Conservation (phyloP, 768 basidiomycete genomes). For the Termitomyces sp. region DNA sequence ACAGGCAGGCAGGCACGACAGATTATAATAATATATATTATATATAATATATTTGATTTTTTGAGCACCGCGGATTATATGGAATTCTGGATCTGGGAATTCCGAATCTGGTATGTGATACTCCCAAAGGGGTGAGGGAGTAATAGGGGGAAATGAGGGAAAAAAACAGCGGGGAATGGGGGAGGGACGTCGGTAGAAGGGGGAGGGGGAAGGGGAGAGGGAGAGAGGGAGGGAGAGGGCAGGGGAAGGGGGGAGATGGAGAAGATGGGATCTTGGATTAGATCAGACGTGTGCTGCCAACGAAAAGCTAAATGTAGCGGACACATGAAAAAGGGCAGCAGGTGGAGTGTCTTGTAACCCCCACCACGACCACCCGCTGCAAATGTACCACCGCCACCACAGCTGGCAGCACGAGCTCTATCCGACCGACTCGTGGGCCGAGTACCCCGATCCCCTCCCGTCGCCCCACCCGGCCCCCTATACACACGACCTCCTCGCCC, state of each 20-base stretch:
- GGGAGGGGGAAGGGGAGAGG: not conserved
- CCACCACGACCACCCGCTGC: not conserved
- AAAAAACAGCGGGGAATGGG: too few relatives aligned
- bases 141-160: too few relatives aligned
- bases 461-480: not conserved
- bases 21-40: too few relatives aligned
- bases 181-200: too few relatives aligned
- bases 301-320: slow-evolving; percentile 21
- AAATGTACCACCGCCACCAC: not conserved
- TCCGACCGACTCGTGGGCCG: not conserved
- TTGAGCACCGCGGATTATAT: too few relatives aligned
- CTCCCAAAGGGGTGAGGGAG: too few relatives aligned
- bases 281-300: slow-evolving; percentile 27
- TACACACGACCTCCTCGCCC: not conserved
- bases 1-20: too few relatives aligned
- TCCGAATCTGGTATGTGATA: too few relatives aligned
- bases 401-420: not conserved
- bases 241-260: too few relatives aligned
- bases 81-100: too few relatives aligned
- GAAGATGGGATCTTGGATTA: slow-evolving; percentile 1
- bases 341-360: slow-evolving; percentile 12
- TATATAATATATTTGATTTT: too few relatives aligned
- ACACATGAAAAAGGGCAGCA: not conserved
- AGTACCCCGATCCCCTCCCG: not conserved
- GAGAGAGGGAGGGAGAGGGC: not conserved